A percentile compares a stretch with the other conserved stretches of the same genome.
phyloP scores from a whole-genome alignment of 371 early-diverging fungal genomes.

The Sanchytrium tribonematis region DNA sequence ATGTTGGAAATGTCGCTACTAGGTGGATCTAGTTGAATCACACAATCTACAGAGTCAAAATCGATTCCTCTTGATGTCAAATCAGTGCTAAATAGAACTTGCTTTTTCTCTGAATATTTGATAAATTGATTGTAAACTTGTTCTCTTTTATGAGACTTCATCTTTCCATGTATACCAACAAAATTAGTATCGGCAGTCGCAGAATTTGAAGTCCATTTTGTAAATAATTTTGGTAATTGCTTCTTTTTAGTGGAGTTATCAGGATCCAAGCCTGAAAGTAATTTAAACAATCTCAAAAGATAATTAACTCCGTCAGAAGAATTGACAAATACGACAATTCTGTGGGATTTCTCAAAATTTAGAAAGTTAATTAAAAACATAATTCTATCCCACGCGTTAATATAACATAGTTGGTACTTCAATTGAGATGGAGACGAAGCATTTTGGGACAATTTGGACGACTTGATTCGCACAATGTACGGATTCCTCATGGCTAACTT shows the following conservation, averaged over 20 bases:
- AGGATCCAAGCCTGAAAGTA: background rate
- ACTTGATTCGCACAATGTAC: background rate
- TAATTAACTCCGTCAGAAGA: background rate
- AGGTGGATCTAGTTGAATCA: constrained; percentile 93
- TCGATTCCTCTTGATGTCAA: constrained; percentile 96
- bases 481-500: background rate
- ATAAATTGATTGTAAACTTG: background rate
- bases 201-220: background rate
- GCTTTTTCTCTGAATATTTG: background rate
- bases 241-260: background rate
- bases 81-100: constrained; percentile 72
- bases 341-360: background rate
- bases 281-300: background rate
- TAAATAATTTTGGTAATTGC: background rate
- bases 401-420: background rate
- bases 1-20: constrained; percentile 52
- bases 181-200: background rate
- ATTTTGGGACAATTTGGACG: background rate
- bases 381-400: background rate
- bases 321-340: background rate
- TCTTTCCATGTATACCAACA: background rate
- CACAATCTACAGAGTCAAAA: constrained; percentile 38
- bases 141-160: background rate
- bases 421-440: background rate
- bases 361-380: background rate